phyloP scores from a whole-genome alignment of 306 rosid species.

The Vigna angularis region DNA sequence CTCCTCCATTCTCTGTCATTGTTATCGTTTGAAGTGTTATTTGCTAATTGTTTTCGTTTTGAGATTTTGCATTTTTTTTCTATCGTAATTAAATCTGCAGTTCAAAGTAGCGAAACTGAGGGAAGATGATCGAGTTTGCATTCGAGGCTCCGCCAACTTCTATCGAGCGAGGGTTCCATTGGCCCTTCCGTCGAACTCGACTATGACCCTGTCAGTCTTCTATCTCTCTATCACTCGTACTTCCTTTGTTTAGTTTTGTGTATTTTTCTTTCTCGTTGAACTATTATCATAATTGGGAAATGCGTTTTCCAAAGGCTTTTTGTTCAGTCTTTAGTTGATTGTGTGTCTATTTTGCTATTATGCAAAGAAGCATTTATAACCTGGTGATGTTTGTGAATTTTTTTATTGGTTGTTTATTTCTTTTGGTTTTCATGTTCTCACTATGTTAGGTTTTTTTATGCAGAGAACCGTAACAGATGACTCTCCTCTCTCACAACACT shows the following conservation, averaged over 20 bases:
- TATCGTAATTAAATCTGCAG: slow-evolving; percentile 44
- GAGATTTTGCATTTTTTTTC: not conserved
- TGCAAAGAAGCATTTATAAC: not conserved
- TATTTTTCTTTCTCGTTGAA: not conserved
- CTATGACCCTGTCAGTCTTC: slow-evolving; percentile 78
- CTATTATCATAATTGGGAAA: not conserved
- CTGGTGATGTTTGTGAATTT: not conserved
- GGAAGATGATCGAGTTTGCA: slow-evolving; percentile 97
- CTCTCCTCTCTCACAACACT: no score
- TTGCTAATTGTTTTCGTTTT: not conserved
- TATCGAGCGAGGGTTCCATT: slow-evolving; percentile 80
- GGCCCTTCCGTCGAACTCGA: slow-evolving; percentile 91
- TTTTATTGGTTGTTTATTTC: not conserved
- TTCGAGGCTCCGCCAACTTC: slow-evolving; percentile 91
- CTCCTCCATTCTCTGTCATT: no score
- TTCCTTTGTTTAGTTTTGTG: not conserved
- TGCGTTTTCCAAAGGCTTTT: slow-evolving; percentile 3
- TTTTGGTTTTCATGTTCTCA: not conserved
- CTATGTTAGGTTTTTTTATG: no score
- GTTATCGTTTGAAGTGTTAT: not conserved
- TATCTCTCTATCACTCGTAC: not conserved
- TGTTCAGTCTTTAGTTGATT: not conserved
- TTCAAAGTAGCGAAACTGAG: slow-evolving; percentile 67
- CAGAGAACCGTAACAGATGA: no score
- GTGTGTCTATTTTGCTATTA: not conserved